These are phyloP conservation scores for Blumeria graminis DNA, from an alignment of 2,329 filamentous ascomycete species.

Conservation along the genomic window DNA sequence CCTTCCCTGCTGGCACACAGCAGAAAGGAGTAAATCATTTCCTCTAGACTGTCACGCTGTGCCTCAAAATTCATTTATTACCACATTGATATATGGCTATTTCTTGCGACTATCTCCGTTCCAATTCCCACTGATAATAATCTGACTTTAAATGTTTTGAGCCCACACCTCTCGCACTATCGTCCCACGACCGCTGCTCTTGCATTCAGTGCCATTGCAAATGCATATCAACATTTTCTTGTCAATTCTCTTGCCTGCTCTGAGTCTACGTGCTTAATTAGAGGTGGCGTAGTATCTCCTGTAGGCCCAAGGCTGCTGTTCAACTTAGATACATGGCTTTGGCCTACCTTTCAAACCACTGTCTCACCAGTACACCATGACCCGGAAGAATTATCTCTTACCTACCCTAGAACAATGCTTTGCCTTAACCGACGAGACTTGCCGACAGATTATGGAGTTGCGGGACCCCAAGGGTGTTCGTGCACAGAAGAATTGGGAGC, in stretches of 20 bases:
- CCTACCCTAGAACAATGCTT: conserved; percentile 10
- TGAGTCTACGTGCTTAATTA: too few species aligned
- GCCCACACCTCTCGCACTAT: too few species aligned
- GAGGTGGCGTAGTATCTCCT: too few species aligned
- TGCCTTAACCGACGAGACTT: conserved; percentile 9
- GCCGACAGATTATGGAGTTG: conserved; percentile 7
- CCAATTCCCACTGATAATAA: not conserved
- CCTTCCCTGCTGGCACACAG: not conserved
- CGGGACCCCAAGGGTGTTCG: conserved; percentile 8
- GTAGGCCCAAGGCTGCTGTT: too few species aligned
- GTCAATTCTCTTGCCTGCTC: too few species aligned
- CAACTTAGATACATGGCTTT: too few species aligned
- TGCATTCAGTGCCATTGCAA: too few species aligned
- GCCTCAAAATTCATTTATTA: not conserved
- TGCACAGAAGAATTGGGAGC: conserved; percentile 9
- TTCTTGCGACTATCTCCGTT: not conserved
- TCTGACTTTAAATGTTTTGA: too few species aligned
- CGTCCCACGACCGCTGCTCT: too few species aligned
- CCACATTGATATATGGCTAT: not conserved
- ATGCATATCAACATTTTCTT: too few species aligned
- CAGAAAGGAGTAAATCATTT: not conserved
- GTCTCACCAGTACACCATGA: not conserved
- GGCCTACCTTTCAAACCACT: too few species aligned
- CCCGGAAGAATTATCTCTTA: conserved; percentile 3
- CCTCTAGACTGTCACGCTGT: not conserved